Conservation (phyloP, 345 rosid genomes). For the Noccaea caerulescens region DNA sequence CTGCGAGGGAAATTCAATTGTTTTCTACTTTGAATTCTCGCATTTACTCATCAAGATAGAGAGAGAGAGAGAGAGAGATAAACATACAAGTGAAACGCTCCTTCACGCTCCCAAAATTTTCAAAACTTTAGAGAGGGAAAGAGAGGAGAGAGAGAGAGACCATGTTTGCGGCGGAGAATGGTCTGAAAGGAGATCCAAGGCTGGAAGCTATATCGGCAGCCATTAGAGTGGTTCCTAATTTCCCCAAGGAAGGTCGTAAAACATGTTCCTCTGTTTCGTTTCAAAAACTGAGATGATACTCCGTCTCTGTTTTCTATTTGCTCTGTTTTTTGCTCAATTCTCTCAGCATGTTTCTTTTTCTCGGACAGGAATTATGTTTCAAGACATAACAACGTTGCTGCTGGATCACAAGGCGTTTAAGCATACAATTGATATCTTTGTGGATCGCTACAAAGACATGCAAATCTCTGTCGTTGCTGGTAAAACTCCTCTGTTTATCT, state of each 20-base stretch:
- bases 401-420: constrained; percentile 78
- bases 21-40: constrained; percentile 22
- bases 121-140: constrained; percentile 23
- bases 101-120: neutral
- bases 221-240: constrained; percentile 46
- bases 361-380: constrained; percentile 76
- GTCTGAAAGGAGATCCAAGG: constrained; percentile 49
- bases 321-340: neutral
- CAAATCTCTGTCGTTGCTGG: constrained; percentile 81
- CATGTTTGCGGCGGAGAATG: constrained; percentile 49
- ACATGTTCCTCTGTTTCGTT: constrained; percentile 1
- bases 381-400: constrained; percentile 79
- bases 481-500: constrained; percentile 32
- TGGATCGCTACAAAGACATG: constrained; percentile 76
- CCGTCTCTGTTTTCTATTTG: neutral
- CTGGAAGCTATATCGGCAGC: constrained; percentile 45
- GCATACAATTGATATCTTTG: constrained; percentile 75
- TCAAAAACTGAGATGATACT: neutral
- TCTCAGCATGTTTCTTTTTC: constrained; percentile 13
- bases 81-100: constrained; percentile 25
- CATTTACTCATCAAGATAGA: constrained; percentile 34
- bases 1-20: constrained; percentile 41
- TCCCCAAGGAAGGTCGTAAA: constrained; percentile 43
- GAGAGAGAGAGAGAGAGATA: constrained; percentile 8
- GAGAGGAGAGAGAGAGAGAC: constrained; percentile 14